Evolutionary conservation across 257 asterid species (phyloP).

Genomic region (Forsythia suspensa): DNA sequence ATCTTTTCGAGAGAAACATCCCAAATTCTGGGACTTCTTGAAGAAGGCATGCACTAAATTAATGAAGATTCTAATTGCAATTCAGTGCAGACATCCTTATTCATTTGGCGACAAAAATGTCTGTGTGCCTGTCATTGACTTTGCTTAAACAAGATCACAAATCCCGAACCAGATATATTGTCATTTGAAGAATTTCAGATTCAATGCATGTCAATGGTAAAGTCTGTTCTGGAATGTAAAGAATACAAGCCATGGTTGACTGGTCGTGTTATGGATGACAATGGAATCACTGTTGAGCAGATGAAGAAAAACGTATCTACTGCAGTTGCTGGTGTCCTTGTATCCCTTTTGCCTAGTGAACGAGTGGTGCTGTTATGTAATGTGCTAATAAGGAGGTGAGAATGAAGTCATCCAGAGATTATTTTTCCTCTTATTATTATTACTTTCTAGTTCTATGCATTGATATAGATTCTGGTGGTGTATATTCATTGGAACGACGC

Average conservation of each 20-base stretch:
- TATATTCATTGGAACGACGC: slow-evolving; percentile 17
- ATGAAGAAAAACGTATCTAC: slow-evolving; percentile 72
- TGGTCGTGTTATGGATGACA: slow-evolving; percentile 93
- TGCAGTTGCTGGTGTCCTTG: slow-evolving; percentile 71
- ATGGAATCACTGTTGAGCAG: slow-evolving; percentile 72
- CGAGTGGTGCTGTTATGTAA: slow-evolving; percentile 86
- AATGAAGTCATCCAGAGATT: slow-evolving; percentile 12
- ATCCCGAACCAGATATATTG: slow-evolving; percentile 69
- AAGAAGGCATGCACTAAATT: slow-evolving; percentile 78
- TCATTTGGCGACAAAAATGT: slow-evolving; percentile 91
- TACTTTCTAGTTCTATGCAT: slow-evolving; percentile 10
- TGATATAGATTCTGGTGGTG: slow-evolving; percentile 4
- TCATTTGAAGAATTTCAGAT: slow-evolving; percentile 81
- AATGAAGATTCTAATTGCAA: slow-evolving; percentile 77
- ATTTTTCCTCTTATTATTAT: not conserved
- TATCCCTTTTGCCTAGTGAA: slow-evolving; percentile 76
- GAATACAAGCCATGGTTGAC: slow-evolving; percentile 76
- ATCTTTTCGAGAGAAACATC: slow-evolving; percentile 66
- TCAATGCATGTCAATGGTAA: slow-evolving; percentile 86
- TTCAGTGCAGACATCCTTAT: slow-evolving; percentile 91
- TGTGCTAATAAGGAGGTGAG: slow-evolving; percentile 81
- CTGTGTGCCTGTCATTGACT: slow-evolving; percentile 71
- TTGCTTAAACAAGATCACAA: slow-evolving; percentile 76
- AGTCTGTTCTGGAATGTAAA: slow-evolving; percentile 88
- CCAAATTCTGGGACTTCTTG: slow-evolving; percentile 75